phyloP scores from a whole-genome alignment of 768 basidiomycete species.

The Ephemerocybe angulata region DNA sequence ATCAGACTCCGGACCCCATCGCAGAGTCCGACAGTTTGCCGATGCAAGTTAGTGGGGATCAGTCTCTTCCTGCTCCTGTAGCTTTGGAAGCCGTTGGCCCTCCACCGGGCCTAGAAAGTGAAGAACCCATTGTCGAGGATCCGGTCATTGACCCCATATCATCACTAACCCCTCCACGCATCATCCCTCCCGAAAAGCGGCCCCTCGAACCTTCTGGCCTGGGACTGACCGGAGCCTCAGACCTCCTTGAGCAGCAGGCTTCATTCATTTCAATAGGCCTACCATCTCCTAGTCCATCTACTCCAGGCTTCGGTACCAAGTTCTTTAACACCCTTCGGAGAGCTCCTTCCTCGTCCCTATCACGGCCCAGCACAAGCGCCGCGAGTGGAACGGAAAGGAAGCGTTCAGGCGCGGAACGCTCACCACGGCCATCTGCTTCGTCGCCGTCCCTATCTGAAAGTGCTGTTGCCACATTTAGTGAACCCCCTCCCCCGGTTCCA shows the following conservation, averaged over 20 bases:
- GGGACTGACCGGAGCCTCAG: conserved; percentile 4
- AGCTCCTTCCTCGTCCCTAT: conserved; percentile 29
- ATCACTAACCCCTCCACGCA: background rate
- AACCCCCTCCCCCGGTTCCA: conserved; percentile 19
- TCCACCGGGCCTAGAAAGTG: conserved; percentile 8
- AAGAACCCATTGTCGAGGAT: background rate
- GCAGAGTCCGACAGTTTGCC: conserved; percentile 15
- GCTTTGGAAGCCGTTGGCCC: conserved; percentile 6
- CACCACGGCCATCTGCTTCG: conserved; percentile 27
- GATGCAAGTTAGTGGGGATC: background rate
- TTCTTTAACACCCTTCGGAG: conserved; percentile 31
- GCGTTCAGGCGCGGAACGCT: conserved; percentile 25
- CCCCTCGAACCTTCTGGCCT: conserved; percentile 8
- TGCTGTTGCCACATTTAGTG: conserved; percentile 14
- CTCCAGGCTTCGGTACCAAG: conserved; percentile 22
- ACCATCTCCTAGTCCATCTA: conserved; percentile 15
- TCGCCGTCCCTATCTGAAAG: conserved; percentile 22
- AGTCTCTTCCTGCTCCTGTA: conserved; percentile 8
- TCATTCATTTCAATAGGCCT: conserved; percentile 8
- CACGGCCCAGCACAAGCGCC: conserved; percentile 12
- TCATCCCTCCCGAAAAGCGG: conserved; percentile 5
- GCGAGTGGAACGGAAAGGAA: conserved; percentile 22
- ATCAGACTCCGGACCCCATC: conserved; percentile 28
- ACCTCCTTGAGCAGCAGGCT: conserved; percentile 8
- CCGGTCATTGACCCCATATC: background rate